A percentile compares a stretch with the other conserved stretches of the same genome.
Evolutionary conservation across 2,329 filamentous ascomycete species (phyloP).

Genomic region (Gnomoniopsis smithogilvyi): DNA sequence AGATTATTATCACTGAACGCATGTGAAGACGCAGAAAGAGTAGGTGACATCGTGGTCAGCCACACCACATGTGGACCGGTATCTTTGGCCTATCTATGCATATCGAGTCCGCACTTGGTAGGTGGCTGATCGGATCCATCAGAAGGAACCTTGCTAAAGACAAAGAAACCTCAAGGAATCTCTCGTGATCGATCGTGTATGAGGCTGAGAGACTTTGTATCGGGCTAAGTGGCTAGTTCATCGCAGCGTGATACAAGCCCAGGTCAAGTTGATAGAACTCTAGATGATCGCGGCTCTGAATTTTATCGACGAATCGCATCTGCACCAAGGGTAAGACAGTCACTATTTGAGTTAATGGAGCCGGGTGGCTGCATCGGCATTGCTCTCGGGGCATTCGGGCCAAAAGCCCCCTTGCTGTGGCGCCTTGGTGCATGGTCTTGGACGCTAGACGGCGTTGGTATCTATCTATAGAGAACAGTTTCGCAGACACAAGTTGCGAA

Average conservation of each 20-base stretch:
- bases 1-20: neutral
- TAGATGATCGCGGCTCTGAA: neutral
- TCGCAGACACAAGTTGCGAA: neutral
- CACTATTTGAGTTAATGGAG: too few relatives aligned
- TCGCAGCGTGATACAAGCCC: neutral
- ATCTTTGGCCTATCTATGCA: neutral
- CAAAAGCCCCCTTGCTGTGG: neutral
- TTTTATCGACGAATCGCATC: neutral
- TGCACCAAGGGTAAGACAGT: too few relatives aligned
- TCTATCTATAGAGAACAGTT: neutral
- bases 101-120: neutral
- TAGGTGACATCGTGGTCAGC: neutral
- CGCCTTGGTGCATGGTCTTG: neutral
- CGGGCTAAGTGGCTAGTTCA: neutral
- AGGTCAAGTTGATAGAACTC: too few relatives aligned
- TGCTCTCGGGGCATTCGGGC: neutral
- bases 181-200: neutral
- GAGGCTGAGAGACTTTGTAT: neutral
- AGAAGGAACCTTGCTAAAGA: neutral
- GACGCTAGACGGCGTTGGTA: neutral
- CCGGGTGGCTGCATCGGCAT: neutral
- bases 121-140: neutral
- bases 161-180: neutral
- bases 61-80: neutral
- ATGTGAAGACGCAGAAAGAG: neutral